Evolutionary conservation across 2,329 filamentous ascomycete species (phyloP).

Genomic region (Grosmannia clavigera): DNA sequence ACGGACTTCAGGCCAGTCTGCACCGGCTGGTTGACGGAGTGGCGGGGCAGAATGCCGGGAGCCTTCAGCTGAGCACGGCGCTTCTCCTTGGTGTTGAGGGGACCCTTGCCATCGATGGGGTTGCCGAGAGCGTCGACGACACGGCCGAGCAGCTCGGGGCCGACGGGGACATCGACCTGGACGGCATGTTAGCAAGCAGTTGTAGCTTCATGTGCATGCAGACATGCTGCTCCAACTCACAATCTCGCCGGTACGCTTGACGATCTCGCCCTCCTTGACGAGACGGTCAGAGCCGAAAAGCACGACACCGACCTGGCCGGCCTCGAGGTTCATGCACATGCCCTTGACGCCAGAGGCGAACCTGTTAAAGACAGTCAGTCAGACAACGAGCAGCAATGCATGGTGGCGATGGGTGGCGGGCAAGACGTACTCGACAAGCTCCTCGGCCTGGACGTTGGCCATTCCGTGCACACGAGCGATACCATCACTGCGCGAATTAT

Average conservation of each 20-base stretch:
- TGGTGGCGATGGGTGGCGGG: neutral
- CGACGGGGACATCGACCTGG: constrained; percentile 93
- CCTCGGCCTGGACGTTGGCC: constrained; percentile 99
- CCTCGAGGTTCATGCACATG: constrained; percentile 99
- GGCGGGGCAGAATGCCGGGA: constrained; percentile 92
- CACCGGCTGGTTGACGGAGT: constrained; percentile 94
- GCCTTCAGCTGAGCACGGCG: constrained; percentile 98
- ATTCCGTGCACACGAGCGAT: constrained; percentile 99
- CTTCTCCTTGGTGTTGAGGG: constrained; percentile 81
- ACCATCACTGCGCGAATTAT: constrained; percentile 67
- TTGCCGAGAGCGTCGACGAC: constrained; percentile 97
- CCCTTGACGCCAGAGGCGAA: constrained; percentile 99
- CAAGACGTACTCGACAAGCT: constrained; percentile 92
- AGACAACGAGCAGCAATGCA: neutral
- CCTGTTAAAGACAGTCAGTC: constrained; percentile 34
- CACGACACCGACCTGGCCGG: constrained; percentile 99
- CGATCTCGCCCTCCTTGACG: constrained; percentile 97
- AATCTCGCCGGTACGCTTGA: constrained; percentile 99
- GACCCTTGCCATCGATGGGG: constrained; percentile 99
- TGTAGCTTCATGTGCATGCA: neutral
- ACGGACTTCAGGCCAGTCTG: constrained; percentile 99
- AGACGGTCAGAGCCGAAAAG: constrained; percentile 99
- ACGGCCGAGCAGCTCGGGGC: constrained; percentile 85
- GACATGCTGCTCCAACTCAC: constrained; percentile 42
- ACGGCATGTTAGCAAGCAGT: neutral